Base-by-base conservation (phyloP, 75 land plant species). In the Ceratopteris richardii region DNA sequence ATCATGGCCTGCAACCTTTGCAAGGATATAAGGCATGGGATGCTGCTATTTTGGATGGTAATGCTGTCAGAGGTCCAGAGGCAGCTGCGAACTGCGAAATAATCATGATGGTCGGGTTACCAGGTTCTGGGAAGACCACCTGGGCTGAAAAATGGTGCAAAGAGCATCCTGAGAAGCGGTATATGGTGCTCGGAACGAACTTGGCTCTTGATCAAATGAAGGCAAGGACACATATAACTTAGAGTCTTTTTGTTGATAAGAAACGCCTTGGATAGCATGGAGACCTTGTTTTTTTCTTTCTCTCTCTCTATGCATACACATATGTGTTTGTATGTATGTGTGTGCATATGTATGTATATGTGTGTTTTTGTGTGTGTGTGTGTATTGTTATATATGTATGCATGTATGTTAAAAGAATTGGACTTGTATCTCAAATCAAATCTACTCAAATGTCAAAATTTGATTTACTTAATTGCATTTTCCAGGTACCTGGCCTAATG, bases 161-260 rank as follows among this genome's bases (percentile, higher is more conserved):
- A 26, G 66, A 63, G 1, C 82, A 79, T 54, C 70, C 82, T 28
- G 74, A 79, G 50, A 75, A 79, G 30, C 79, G 78, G 1, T 75
- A 79, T 59, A 42, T 79, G 46, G 24, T 79, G 44, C 69, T 79
- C 56, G 81, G 81, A 37, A 79, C 81, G 27, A 79, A 79, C 46
- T 52, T 69, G 30, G 74, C 66, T n/a, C 71, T 79, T 23, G 81
- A 79, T 25, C 81, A 74, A 41, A 79, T 79, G 81, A 79, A 79
- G 81, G 81, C 75, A 39, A 42, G 30, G 24, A 28, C 29, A 2
- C 0, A 2, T 18, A 18, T 30, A 24, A 9, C 10, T 39, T 57
- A 22, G 31, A n/a, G 14, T 55, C 42, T 60, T 25, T 22, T 22
- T 24, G 23, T 14, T 25, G 16, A 58, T 14, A 64, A 16, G 6